Evolutionary conservation across 1,284 basidiomycete species (phyloP).

Genomic region (Apiotrichum mycotoxinovorans): DNA sequence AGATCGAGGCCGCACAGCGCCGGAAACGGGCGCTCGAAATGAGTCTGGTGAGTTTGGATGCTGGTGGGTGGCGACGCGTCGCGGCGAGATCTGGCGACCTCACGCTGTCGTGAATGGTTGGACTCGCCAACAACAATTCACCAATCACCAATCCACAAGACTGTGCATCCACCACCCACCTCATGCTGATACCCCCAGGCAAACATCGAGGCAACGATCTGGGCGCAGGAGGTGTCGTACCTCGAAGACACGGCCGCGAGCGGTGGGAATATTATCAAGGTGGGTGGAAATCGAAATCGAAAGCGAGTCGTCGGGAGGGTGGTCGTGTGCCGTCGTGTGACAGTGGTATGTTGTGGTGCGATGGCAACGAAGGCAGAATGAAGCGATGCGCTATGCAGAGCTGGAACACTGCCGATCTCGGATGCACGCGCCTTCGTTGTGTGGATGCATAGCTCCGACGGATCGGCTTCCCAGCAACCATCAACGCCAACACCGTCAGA

Average conservation of each 20-base stretch:
- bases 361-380: not conserved
- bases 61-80: not conserved
- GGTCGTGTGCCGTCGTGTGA: not conserved
- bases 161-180: not conserved
- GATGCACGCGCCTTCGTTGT: too few relatives aligned
- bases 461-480: too few relatives aligned
- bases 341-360: not conserved
- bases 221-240: slow-evolving; percentile 53
- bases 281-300: slow-evolving; percentile 16
- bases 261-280: slow-evolving; percentile 52
- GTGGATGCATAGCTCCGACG: too few relatives aligned
- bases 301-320: too few relatives aligned
- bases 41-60: slow-evolving; percentile 28
- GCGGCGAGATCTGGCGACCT: not conserved
- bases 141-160: too few relatives aligned
- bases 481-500: too few relatives aligned
- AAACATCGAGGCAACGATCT: slow-evolving; percentile 51
- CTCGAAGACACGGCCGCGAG: slow-evolving; percentile 48
- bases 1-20: slow-evolving; percentile 42
- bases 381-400: too few relatives aligned
- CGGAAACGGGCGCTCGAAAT: slow-evolving; percentile 41
- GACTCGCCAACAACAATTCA: too few relatives aligned
- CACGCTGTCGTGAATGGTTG: not conserved
- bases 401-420: too few relatives aligned
- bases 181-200: slow-evolving; percentile 35